Evolutionary conservation across 371 early-diverging fungal species (phyloP), one percentile per base, ranked within the genome.

Genomic region (Vairimorpha ceranae): DNA sequence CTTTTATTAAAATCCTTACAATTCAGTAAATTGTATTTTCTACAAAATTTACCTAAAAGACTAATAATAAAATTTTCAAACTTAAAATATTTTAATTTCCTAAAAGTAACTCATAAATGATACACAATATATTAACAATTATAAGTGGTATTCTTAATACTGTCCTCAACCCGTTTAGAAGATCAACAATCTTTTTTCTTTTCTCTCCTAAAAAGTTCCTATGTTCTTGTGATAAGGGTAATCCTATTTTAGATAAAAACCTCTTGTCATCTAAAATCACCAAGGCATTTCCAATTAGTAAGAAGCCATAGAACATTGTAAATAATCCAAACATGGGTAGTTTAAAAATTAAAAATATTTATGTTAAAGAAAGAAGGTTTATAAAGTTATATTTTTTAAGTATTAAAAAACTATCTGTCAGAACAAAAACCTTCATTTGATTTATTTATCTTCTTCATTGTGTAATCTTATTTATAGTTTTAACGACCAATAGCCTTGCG

Each of bases 191-290:
- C 48, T 78, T 79, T 27, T 41, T 14, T n/a, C 71, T 61, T 41
- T 27, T 69, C 4, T 32, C 48, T 2, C 67, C 36, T 23, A 79
- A 48, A 21, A 15, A 14, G 0, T 10, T 17, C 46, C 80, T 72
- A 27, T 66, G 32, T 41, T 79, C 75, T 54, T 41, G 56, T 19
- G 56, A 64, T 38, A 82, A 65, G 14, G 82, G 77, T 19, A 82
- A 58, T 15, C 76, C 72, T 0, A 82, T 48, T 36, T 61, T 64
- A 29, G 45, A 48, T 14, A 82, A 66, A 73, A 82, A 78, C 33
- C 82, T 74, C 32, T 68, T 67, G 25, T 82, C 72, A 64, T 82
- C 74, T 0, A 82, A 48, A 67, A 82, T 79, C 3, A 79, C 75
- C 1, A 82, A 30, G 3, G 67, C 61, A 74, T 82, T 79, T 46